Percentiles rank a stretch among this genome's conserved stretches.
Conservation (phyloP, 192 early-diverging fungal genomes). For the Funneliformis geosporum region DNA sequence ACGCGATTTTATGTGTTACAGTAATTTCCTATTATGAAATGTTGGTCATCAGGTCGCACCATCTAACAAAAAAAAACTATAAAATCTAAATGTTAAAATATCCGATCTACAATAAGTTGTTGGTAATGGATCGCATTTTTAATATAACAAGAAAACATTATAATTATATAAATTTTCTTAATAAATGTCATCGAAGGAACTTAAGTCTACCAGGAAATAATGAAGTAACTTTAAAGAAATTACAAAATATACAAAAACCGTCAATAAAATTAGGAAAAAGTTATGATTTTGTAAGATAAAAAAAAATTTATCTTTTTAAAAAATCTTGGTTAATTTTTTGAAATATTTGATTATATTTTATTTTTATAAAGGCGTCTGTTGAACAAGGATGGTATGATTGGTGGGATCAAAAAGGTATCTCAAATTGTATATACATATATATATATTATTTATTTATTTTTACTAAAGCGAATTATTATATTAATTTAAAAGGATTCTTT, state of each 20-base stretch:
- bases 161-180: background rate
- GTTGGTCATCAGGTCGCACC: no score
- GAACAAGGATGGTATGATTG: constrained; percentile 95
- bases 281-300: constrained; percentile 23
- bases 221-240: background rate
- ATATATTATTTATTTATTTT: background rate
- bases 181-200: background rate
- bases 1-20: no score
- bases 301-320: background rate
- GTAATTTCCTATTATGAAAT: no score
- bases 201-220: background rate
- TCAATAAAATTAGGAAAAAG: constrained; percentile 4
- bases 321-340: background rate
- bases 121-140: background rate
- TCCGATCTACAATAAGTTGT: no score
- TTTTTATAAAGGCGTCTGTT: constrained; percentile 50
- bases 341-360: background rate
- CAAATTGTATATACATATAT: background rate
- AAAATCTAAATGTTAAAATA: no score
- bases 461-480: constrained; percentile 10
- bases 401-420: constrained; percentile 83
- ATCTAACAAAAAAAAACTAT: no score
- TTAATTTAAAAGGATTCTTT: constrained; percentile 50
- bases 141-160: background rate
- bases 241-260: constrained; percentile 3